A percentile compares a stretch with the other conserved stretches of the same genome.
These are phyloP conservation scores for Dactylellina cionopaga DNA, from an alignment of 2,329 filamentous ascomycete genomes.

Conservation along the genomic window DNA sequence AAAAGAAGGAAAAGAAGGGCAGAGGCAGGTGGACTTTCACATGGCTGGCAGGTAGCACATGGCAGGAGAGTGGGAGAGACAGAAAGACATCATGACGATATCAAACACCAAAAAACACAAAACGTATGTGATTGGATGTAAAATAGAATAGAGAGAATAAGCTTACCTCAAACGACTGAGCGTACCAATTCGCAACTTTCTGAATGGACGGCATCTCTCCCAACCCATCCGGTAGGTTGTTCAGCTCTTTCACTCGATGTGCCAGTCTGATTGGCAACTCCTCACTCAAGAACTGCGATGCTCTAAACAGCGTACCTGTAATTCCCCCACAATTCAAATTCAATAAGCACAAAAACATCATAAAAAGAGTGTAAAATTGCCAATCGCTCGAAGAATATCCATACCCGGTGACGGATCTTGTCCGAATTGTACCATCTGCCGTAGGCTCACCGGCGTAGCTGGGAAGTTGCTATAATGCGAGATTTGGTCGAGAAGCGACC, in stretches of 20 bases:
- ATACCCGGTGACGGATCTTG: slow-evolving; percentile 89
- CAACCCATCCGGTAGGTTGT: slow-evolving; percentile 90
- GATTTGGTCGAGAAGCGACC: slow-evolving; percentile 95
- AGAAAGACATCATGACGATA: not conserved
- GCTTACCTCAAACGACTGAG: slow-evolving; percentile 95
- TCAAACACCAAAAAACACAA: not conserved
- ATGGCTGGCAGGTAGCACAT: slow-evolving; percentile 23
- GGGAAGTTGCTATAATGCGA: slow-evolving; percentile 96
- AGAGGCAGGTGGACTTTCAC: slow-evolving; percentile 51
- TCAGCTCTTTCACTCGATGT: slow-evolving; percentile 93
- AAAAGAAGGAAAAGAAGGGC: too few relatives aligned
- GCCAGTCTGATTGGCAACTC: slow-evolving; percentile 96
- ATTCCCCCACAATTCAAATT: not conserved
- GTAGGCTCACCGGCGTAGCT: slow-evolving; percentile 91
- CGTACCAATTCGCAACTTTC: slow-evolving; percentile 97
- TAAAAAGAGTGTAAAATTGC: too few relatives aligned
- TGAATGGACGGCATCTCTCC: slow-evolving; percentile 98
- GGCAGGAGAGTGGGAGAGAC: slow-evolving; percentile 15
- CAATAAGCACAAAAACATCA: slow-evolving; percentile 9
- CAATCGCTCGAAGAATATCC: too few relatives aligned
- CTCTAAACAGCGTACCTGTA: slow-evolving; percentile 90
- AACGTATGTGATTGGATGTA: not conserved
- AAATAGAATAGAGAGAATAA: slow-evolving; percentile 29
- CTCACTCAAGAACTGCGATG: slow-evolving; percentile 97
- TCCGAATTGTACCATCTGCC: slow-evolving; percentile 99